These are phyloP conservation scores for Pseudopithomyces chartarum DNA, from an alignment of 2,329 filamentous ascomycete genomes.

Conservation along the genomic window DNA sequence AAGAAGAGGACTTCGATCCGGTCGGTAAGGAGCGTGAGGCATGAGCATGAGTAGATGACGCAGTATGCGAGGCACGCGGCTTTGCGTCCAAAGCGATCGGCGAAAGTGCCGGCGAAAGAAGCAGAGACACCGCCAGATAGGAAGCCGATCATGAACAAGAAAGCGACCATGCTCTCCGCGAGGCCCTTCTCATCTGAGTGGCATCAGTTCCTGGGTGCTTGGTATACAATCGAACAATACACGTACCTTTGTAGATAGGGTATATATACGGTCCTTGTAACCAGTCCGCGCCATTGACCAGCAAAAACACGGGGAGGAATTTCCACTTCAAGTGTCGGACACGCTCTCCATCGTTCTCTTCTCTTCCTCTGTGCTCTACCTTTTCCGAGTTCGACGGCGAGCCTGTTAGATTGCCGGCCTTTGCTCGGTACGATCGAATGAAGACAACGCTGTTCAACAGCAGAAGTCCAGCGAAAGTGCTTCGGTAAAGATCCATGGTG, in stretches of 20 bases:
- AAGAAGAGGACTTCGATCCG: slow-evolving; percentile 54
- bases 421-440: slow-evolving; percentile 31
- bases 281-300: slow-evolving; percentile 55
- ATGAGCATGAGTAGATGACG: slow-evolving; percentile 58
- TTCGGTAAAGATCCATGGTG: slow-evolving; percentile 37
- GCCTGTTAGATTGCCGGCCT: slow-evolving; percentile 12
- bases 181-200: slow-evolving; percentile 52
- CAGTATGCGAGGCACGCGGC: slow-evolving; percentile 62
- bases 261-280: slow-evolving; percentile 58
- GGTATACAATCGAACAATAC: too few relatives aligned
- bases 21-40: slow-evolving; percentile 56
- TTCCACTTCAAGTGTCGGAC: slow-evolving; percentile 46
- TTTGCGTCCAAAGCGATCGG: slow-evolving; percentile 58
- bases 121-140: slow-evolving; percentile 56
- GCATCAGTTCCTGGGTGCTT: slow-evolving; percentile 8
- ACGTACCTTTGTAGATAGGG: slow-evolving; percentile 55
- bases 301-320: slow-evolving; percentile 52
- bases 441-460: slow-evolving; percentile 34
- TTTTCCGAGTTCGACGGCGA: slow-evolving; percentile 20
- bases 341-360: slow-evolving; percentile 31
- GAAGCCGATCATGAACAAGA: slow-evolving; percentile 50
- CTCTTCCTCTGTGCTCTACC: slow-evolving; percentile 28
- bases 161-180: slow-evolving; percentile 51
- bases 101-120: slow-evolving; percentile 54
- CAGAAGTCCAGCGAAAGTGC: slow-evolving; percentile 33